A percentile compares a stretch with the other conserved stretches of the same genome.
Evolutionary conservation across 768 basidiomycete genomes (phyloP).

Genomic region (Daedaleopsis sinensis): DNA sequence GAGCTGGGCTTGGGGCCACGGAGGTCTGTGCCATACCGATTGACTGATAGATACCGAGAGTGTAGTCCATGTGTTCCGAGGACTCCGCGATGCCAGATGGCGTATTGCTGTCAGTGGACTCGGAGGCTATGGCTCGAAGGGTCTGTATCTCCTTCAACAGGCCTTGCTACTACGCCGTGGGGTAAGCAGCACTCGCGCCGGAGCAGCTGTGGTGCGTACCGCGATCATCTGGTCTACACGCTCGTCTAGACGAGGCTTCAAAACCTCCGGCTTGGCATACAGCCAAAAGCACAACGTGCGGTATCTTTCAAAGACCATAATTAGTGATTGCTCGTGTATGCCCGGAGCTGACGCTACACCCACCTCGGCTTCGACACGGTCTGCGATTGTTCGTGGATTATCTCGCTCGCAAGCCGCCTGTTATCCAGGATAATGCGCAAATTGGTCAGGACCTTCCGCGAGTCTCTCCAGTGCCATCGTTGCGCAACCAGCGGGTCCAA

Average conservation of each 20-base stretch:
- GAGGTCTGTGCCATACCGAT: conserved; percentile 60
- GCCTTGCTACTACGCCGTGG: conserved; percentile 55
- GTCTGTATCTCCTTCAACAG: conserved; percentile 77
- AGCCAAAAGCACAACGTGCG: conserved; percentile 91
- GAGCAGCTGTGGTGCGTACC: conserved; percentile 42
- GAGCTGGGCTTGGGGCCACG: too few species aligned
- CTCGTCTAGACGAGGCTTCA: conserved; percentile 71
- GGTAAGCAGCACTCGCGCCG: not conserved
- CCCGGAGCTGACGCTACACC: not conserved
- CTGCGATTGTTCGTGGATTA: conserved; percentile 64
- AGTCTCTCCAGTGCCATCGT: conserved; percentile 97
- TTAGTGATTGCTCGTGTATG: not conserved
- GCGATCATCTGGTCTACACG: conserved; percentile 91
- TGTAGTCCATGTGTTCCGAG: conserved; percentile 51
- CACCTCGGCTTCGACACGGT: conserved; percentile 54
- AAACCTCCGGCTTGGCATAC: conserved; percentile 64
- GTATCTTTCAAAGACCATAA: conserved; percentile 53
- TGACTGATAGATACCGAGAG: conserved; percentile 89
- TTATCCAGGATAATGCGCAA: conserved; percentile 77
- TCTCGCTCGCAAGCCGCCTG: conserved; percentile 65
- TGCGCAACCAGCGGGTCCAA: conserved; percentile 76
- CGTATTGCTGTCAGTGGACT: not conserved
- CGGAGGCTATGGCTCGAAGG: conserved; percentile 40
- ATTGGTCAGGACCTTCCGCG: conserved; percentile 84
- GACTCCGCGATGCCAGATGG: not conserved